Conservation (phyloP, 495 filamentous ascomycete species). For the Penicillium ochrochloron region DNA sequence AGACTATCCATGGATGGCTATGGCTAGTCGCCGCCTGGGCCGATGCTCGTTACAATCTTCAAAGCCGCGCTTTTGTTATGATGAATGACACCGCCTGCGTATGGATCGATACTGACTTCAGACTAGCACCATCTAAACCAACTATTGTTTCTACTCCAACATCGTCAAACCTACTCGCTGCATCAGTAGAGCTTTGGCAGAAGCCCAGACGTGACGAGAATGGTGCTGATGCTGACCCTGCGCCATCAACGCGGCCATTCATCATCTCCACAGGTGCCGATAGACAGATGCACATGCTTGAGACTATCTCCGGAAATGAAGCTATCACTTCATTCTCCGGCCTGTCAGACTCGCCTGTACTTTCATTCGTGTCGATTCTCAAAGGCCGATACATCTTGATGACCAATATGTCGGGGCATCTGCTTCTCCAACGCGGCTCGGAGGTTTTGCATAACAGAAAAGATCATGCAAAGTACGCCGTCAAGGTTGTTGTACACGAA, state of each 20-base stretch:
- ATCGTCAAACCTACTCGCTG: constrained; percentile 58
- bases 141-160: constrained; percentile 46
- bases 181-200: constrained; percentile 50
- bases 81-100: not conserved
- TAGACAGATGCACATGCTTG: constrained; percentile 53
- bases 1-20: constrained; percentile 1
- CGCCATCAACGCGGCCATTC: constrained; percentile 22
- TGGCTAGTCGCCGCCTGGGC: not conserved
- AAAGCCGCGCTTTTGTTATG: not conserved
- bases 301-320: constrained; percentile 32
- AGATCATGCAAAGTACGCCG: constrained; percentile 67
- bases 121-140: constrained; percentile 54
- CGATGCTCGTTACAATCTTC: not conserved
- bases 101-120: constrained; percentile 15
- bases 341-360: constrained; percentile 64
- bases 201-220: constrained; percentile 18
- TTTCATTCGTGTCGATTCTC: constrained; percentile 49
- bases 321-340: constrained; percentile 35
- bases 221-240: constrained; percentile 6
- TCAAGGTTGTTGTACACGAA: constrained; percentile 54
- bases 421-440: constrained; percentile 50
- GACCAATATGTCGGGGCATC: constrained; percentile 67
- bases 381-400: constrained; percentile 47
- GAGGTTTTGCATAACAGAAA: constrained; percentile 50
- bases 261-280: constrained; percentile 59